Percentiles rank a stretch among this genome's conserved stretches.
phyloP scores from a whole-genome alignment of 2,329 filamentous ascomycete species.

The Sporothrix sp. region DNA sequence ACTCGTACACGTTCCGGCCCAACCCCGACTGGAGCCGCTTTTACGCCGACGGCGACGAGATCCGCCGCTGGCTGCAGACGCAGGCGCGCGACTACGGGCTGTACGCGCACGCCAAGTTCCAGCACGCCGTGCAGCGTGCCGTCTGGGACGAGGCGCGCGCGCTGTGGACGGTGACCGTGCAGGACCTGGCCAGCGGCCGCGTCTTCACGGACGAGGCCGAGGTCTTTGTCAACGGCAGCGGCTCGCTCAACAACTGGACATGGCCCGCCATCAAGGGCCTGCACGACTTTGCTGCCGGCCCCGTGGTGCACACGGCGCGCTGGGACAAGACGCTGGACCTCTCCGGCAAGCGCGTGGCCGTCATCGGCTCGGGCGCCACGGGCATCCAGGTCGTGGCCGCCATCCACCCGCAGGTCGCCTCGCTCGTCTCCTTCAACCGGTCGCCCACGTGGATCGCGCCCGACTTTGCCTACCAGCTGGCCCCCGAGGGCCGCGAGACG shows the following conservation, averaged over 20 bases:
- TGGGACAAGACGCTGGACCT: conserved; percentile 43
- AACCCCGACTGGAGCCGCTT: conserved; percentile 42
- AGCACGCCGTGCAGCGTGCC: not conserved
- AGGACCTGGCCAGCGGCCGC: not conserved
- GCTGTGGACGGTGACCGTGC: conserved; percentile 2
- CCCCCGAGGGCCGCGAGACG: conserved; percentile 1
- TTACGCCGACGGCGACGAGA: conserved; percentile 7
- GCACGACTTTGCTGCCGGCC: conserved; percentile 37
- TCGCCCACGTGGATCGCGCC: conserved; percentile 25
- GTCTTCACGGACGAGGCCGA: conserved; percentile 3
- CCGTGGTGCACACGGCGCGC: conserved; percentile 43
- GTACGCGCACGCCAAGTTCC: conserved; percentile 4
- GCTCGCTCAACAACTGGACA: conserved; percentile 29
- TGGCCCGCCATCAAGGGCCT: conserved; percentile 42
- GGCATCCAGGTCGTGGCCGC: conserved; percentile 36
- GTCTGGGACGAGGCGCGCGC: conserved; percentile 7
- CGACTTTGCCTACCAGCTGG: not conserved
- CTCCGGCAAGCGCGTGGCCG: conserved; percentile 34
- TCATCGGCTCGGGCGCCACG: conserved; percentile 45
- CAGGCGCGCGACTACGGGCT: conserved; percentile 6
- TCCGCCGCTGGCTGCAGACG: conserved; percentile 5
- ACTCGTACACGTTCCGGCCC: conserved; percentile 50
- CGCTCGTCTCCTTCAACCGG: conserved; percentile 24
- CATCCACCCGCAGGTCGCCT: not conserved
- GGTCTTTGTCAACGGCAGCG: conserved; percentile 5